A percentile compares a stretch with the other conserved stretches of the same genome.
Evolutionary conservation across 169 alveolate genomes (phyloP).

Genomic region (Plasmodium chabaudi): DNA sequence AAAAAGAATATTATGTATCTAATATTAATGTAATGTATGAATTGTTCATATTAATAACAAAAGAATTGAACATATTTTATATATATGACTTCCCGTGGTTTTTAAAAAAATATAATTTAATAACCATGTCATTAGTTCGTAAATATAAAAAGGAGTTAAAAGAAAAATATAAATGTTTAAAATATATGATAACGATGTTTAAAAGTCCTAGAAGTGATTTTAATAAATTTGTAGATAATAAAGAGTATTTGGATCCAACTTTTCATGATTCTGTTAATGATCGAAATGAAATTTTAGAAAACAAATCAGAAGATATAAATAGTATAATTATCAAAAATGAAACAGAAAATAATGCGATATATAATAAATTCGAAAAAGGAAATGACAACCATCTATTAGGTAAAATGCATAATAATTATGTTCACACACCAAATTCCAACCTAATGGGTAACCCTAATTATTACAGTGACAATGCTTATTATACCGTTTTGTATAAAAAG

Average conservation of each 20-base stretch:
- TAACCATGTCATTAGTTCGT: slow-evolving; percentile 53
- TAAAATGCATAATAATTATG: no score
- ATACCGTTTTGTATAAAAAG: no score
- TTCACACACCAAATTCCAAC: no score
- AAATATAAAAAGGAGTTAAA: slow-evolving; percentile 49
- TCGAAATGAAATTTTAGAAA: background rate
- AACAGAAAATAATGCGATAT: background rate
- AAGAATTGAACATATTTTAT: slow-evolving; percentile 39
- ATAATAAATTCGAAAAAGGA: background rate
- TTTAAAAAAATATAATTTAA: slow-evolving; percentile 53
- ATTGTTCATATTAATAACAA: slow-evolving; percentile 36
- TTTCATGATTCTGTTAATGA: background rate
- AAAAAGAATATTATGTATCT: slow-evolving; percentile 43
- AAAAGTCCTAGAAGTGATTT: background rate
- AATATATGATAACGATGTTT: background rate
- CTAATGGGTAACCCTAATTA: background rate
- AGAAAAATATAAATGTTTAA: slow-evolving; percentile 16
- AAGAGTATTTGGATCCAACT: background rate
- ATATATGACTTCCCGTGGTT: slow-evolving; percentile 62
- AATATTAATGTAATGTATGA: slow-evolving; percentile 46
- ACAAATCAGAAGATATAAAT: background rate
- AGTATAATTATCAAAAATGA: no score
- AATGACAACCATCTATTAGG: no score
- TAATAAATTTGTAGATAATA: background rate
- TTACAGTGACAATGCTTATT: background rate